These are phyloP conservation scores for Isatis tinctoria DNA, from an alignment of 345 rosid genomes.

Conservation along the genomic window DNA sequence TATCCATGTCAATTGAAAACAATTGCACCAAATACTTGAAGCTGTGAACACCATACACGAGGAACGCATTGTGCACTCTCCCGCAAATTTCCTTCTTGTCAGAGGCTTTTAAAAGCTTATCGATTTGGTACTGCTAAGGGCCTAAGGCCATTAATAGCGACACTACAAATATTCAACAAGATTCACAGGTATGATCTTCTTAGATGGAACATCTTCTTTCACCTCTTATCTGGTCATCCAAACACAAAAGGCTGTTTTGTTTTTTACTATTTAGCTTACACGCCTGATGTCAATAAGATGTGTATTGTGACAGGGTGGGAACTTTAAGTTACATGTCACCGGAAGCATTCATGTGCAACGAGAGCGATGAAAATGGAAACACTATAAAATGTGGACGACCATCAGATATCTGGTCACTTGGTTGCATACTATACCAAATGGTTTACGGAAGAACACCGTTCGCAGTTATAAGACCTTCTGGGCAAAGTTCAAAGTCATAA, in stretches of 20 bases:
- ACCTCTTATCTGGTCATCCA: too few relatives aligned
- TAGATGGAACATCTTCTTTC: background rate
- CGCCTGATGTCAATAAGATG: background rate
- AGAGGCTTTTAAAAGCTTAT: slow-evolving; percentile 89
- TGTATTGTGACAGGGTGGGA: slow-evolving; percentile 62
- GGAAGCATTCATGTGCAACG: slow-evolving; percentile 98
- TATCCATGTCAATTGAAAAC: slow-evolving; percentile 11
- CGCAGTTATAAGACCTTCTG: slow-evolving; percentile 88
- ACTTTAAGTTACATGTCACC: slow-evolving; percentile 99
- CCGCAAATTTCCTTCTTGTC: slow-evolving; percentile 98
- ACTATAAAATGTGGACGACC: slow-evolving; percentile 93
- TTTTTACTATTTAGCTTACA: background rate
- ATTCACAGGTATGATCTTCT: slow-evolving; percentile 66
- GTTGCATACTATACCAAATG: slow-evolving; percentile 98
- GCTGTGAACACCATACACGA: slow-evolving; percentile 98
- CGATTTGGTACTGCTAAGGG: slow-evolving; percentile 98
- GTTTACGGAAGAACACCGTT: slow-evolving; percentile 97
- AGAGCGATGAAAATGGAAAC: slow-evolving; percentile 82
- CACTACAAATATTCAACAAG: slow-evolving; percentile 94
- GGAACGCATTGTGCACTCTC: slow-evolving; percentile 97
- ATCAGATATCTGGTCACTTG: slow-evolving; percentile 99
- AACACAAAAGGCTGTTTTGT: background rate
- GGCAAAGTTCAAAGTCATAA: slow-evolving; percentile 97
- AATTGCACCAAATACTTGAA: slow-evolving; percentile 87
- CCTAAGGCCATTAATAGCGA: slow-evolving; percentile 94